phyloP scores from a whole-genome alignment of 345 rosid genomes.

The Heritiera littoralis region DNA sequence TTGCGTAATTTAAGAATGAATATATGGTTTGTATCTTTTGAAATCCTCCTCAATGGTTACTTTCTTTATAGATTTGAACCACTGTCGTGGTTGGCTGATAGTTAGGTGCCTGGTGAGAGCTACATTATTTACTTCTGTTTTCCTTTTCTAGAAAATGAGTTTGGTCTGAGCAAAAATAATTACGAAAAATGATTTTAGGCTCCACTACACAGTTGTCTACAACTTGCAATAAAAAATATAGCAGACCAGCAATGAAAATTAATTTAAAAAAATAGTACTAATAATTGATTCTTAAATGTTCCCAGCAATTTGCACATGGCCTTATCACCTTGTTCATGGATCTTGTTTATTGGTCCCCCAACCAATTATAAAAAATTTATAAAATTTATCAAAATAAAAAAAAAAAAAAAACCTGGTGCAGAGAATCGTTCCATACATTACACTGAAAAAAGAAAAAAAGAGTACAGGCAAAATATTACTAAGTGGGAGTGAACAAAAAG shows the following conservation, averaged over 20 bases:
- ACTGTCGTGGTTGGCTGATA: not conserved
- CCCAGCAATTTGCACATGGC: conserved; percentile 33
- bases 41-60: too few species aligned
- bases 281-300: conserved; percentile 16
- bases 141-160: too few species aligned
- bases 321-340: conserved; percentile 33
- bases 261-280: not conserved
- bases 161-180: not conserved
- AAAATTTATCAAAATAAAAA: not conserved
- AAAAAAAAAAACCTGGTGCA: not conserved
- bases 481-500: conserved; percentile 6
- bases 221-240: conserved; percentile 10
- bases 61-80: too few species aligned
- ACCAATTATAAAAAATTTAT: conserved; percentile 18
- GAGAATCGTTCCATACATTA: conserved; percentile 24
- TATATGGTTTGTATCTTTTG: too few species aligned
- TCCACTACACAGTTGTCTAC: conserved; percentile 21
- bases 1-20: too few species aligned
- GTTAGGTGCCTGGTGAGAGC: not conserved
- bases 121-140: not conserved
- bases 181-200: not conserved
- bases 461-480: not conserved
- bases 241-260: not conserved
- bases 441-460: not conserved
- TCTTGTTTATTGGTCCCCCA: conserved; percentile 28